Evolutionary conservation across 2,329 filamentous ascomycete species (phyloP), one percentile per base, ranked within the genome.

Genomic region (Phoma herbarum): DNA sequence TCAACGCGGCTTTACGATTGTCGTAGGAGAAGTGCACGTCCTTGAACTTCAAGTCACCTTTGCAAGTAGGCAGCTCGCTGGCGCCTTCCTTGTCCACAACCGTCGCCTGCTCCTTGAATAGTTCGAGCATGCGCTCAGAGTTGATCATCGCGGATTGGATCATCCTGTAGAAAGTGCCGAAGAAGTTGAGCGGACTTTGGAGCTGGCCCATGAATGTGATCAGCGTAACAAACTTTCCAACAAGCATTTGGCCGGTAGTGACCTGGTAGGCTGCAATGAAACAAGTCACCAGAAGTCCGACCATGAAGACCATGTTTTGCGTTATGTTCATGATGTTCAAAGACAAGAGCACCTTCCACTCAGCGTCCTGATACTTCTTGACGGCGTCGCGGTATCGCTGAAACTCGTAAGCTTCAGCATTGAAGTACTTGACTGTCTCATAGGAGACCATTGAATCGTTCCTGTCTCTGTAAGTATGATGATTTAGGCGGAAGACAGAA

Each of bases 391-490:
- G 81, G 68, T 87, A 88, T 7, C 85, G 79, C 50, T 82, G 79
- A 41, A 86, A 86, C 67, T 88, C 86, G 60, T 85, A 83, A 1
- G 77, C 76, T 60, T 88, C 84, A 18, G 86, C 86, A 62, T 86
- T 87, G 75, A 88, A 88, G 69, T 88, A 86, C 64, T 88, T 87
- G 43, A 88, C 86, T 1, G 86, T 88, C 80, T 99, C 95, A 76
- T 98, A 99, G n/a, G 93, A 96, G 62, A 95, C 93, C 82, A 99
- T 95, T 0, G 95, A 98, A 77, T 99, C 95, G 74, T 97, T 98
- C 79, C 83, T 86, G 62, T 12, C 41, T 2, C 31, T 25, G 64
- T 78, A 64, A 78, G 73, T 49, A 9, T 14, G 10, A 22, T 26
- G 25, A 29, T 10, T 7, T 9, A 8, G 7, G 25, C 11, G 23